Evolutionary conservation across 2,329 filamentous ascomycete genomes (phyloP), one percentile per base, ranked within the genome.

Genomic region (Xylariales sp.): DNA sequence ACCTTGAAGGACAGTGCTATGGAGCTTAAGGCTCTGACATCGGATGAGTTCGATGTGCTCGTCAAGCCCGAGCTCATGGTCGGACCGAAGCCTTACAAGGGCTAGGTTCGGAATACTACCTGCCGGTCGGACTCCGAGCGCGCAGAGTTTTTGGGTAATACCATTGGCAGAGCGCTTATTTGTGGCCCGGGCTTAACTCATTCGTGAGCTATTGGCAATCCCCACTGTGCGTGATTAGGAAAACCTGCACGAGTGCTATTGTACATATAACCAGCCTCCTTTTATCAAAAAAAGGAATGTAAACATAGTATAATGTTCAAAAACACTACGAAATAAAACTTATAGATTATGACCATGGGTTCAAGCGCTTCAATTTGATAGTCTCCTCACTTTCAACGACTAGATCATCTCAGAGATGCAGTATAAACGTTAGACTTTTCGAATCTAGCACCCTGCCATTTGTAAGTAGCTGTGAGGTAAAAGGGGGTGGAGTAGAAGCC

Each of bases 31-130:
- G 95, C 94, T 53, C 85, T 98, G 73, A 95, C 90, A 72, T 90
- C 91, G 78, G 93, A 92, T 77, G 94, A 97, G 79, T 98, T 98
- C 78, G 94, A 97, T 81, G 86, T 89, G 74, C 86, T 97, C 72
- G 96, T 99, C 73, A 90, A 90, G 76, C 96, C 96, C 30, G 95
- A 98, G 85, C 87, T 98, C 78, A 99, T 99, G 95, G 86, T 99
- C 78, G 90, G 91, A 68, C 95, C 95, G 56, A 91, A 89, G 81
- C 80, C 84, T 58, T 88, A 87, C 82, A 87, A 87, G 82, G 78
- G 75, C 48, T 85, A 82, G 74, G 1, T 30, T 3, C 18, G 2
- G 34, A 36, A 53, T 54, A n/a, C 36, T n/a, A n/a, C n/a, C n/a
- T n/a, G 57, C 14, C 28, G 1, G 7, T 43, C 28, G 9, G 3